Conservation (phyloP, 768 basidiomycete species). For the Thelephora ganbajun region DNA sequence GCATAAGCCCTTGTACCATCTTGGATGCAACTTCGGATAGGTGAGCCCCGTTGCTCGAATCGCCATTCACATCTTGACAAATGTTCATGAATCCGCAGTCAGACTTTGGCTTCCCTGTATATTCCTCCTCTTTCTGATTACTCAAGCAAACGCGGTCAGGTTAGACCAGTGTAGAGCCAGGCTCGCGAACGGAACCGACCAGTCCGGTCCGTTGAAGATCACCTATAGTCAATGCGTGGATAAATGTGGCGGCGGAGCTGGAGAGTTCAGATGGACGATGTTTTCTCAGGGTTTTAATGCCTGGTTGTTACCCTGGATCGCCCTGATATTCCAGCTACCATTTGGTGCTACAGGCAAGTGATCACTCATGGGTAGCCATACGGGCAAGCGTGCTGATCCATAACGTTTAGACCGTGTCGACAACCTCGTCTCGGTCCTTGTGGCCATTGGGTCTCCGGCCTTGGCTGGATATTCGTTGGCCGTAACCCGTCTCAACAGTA, state of each 20-base stretch:
- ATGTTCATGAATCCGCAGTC: too few species aligned
- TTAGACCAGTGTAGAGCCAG: too few species aligned
- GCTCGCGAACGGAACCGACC: neutral
- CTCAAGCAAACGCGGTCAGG: too few species aligned
- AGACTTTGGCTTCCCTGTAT: too few species aligned
- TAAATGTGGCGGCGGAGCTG: neutral
- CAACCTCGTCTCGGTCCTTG: constrained; percentile 26
- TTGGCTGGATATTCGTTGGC: constrained; percentile 24
- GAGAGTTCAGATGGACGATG: neutral
- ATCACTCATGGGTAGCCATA: neutral
- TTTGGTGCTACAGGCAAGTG: constrained; percentile 25
- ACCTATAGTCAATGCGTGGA: neutral
- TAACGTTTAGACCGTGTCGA: constrained; percentile 11
- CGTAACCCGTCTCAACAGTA: neutral
- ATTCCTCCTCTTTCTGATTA: too few species aligned
- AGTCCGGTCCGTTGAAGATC: too few species aligned
- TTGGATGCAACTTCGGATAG: too few species aligned
- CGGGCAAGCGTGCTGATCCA: neutral
- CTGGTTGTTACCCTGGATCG: neutral
- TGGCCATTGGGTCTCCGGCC: constrained; percentile 29
- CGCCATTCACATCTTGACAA: too few species aligned
- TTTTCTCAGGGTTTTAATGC: neutral
- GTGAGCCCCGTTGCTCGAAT: too few species aligned
- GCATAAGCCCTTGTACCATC: too few species aligned
- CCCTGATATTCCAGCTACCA: constrained; percentile 12